These are phyloP conservation scores for Colletotrichum gloeosporioides DNA, from an alignment of 2,329 filamentous ascomycete species.

Conservation along the genomic window DNA sequence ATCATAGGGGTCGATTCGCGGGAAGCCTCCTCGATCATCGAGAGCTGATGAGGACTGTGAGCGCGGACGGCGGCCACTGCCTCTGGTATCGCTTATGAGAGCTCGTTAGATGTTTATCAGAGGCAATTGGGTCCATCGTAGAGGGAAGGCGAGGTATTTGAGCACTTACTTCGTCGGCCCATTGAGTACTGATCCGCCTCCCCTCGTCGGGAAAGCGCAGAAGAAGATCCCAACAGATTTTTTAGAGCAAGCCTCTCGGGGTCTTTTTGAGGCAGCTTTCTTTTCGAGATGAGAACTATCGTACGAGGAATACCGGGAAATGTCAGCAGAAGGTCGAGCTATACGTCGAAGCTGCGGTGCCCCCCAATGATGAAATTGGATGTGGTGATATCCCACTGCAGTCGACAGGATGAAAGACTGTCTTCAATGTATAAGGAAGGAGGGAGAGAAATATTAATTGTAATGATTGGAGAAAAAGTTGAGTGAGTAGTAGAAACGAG, in stretches of 20 bases:
- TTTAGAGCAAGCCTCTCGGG: background rate
- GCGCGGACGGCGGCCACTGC: background rate
- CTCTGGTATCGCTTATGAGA: background rate
- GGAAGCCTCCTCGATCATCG: conserved; percentile 17
- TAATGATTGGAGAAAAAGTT: background rate
- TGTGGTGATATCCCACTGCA: background rate
- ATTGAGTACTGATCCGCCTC: background rate
- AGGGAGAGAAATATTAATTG: background rate
- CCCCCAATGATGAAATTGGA: background rate
- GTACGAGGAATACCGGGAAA: background rate
- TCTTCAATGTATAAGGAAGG: background rate
- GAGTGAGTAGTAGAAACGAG: background rate
- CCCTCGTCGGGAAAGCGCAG: background rate
- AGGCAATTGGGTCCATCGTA: background rate
- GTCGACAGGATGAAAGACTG: background rate
- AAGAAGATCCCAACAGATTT: background rate
- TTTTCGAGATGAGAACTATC: background rate
- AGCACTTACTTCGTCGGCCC: background rate
- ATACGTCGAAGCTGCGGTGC: background rate
- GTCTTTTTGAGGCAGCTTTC: background rate
- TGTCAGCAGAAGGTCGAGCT: background rate
- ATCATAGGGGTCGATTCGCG: background rate
- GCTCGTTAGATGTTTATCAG: background rate
- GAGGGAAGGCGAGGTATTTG: background rate
- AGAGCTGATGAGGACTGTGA: conserved; percentile 14